phyloP scores from a whole-genome alignment of 768 basidiomycete species.

The Rhizopogon vinicolor region DNA sequence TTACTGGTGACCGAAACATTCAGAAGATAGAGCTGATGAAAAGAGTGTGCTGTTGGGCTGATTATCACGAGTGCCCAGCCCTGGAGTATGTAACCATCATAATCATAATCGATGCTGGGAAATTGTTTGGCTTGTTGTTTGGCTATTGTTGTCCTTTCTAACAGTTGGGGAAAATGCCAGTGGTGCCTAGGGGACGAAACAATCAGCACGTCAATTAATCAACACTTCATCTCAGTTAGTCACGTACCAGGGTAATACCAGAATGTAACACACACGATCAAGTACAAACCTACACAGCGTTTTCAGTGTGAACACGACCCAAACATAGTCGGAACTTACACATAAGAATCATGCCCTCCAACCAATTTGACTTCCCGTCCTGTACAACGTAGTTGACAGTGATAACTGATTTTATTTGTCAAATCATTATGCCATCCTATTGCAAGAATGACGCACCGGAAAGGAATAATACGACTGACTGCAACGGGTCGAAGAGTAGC shows the following conservation, averaged over 20 bases:
- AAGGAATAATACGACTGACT: constrained; percentile 40
- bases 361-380: constrained; percentile 89
- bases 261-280: constrained; percentile 51
- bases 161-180: not conserved
- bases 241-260: constrained; percentile 48
- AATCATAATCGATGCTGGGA: not conserved
- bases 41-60: not conserved
- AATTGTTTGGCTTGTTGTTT: not conserved
- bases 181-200: constrained; percentile 1
- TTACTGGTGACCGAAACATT: no score
- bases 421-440: constrained; percentile 25
- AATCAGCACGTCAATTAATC: not conserved
- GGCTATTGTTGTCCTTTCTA: not conserved
- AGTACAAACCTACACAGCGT: constrained; percentile 38
- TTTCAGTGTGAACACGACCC: not conserved
- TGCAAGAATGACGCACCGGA: constrained; percentile 20
- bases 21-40: not conserved
- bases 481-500: constrained; percentile 83
- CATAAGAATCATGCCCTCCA: constrained; percentile 84
- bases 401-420: constrained; percentile 41
- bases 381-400: constrained; percentile 83
- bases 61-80: not conserved
- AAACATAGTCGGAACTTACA: constrained; percentile 30
- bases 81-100: not conserved
- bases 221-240: no score